Base-by-base conservation (phyloP, 345 rosid species). In the Passiflora organensis region DNA sequence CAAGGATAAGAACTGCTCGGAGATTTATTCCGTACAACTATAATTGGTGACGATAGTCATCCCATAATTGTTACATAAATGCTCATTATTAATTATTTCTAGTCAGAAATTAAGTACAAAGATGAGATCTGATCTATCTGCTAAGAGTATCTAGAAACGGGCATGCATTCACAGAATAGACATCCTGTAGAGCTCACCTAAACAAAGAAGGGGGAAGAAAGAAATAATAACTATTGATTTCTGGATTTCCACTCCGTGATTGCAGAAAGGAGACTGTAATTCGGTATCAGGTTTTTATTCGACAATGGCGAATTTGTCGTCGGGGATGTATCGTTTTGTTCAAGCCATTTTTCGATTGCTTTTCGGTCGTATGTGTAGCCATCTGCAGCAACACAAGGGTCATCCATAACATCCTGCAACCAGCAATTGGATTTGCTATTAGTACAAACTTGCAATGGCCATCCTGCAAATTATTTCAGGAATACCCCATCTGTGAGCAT, bases 361-460 rank as follows among this genome's bases (percentile, higher is more conserved):
- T 53, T 60, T n/a, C 83, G 82, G 32, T 87, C 91, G 6, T 91
- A 87, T 1, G 83, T 83, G 64, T 80, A 87, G 6, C 97, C 97
- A 62, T 91, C 96, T 11, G 95, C 82, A 36, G 97, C 96, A 54
- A 91, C 87, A 68, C 80, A 82, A 6, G 97, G 95, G 9, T 83
- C 95, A 4, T 72, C 63, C 96, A 85, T 91, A 13, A 87, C 72
- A 15, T 77, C 91, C 97, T 91, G 82, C 23, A 62, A 43, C 15
- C 43, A 49, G 17, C 5, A 43, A 17, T 1, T 19, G 6, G 63
- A 60, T 34, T 6, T 20, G 6, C 49, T 8, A 21, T 6, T 28
- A 28, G 34, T 28, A n/a, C n/a, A n/a, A n/a, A n/a, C n/a, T n/a
- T n/a, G n/a, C n/a, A n/a, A 32, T 47, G 21, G 16, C n/a, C 21